Evolutionary conservation across 2,329 filamentous ascomycete species (phyloP), one percentile per base, ranked within the genome.

Genomic region (Penicillium sp.): DNA sequence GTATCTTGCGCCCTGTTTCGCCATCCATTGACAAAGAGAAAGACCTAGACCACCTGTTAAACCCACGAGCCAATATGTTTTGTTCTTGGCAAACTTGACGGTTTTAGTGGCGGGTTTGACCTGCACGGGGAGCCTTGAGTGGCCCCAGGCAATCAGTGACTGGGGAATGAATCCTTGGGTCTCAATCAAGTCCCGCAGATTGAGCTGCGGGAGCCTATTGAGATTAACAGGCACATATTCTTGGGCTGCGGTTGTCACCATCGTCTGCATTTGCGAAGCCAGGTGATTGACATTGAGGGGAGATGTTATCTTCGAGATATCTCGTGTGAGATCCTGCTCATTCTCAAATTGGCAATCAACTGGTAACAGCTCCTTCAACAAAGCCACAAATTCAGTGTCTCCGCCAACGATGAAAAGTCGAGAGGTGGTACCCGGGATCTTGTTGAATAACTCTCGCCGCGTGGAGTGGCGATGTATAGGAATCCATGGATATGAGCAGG

Each of bases 31-130:
- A 53, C 69, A 72, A 7, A 75, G 37, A 3, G 72, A 74, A 4
- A 63, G 60, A 12, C 75, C 75, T 12, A 76, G 58, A 1, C 65
- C 65, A 5, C 69, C 70, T 7, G 70, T 68, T 13, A 75, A 59
- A 24, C 75, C 74, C 17, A 73, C 60, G 15, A 78, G 65, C 65
- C 70, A 68, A 54, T 78, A 78, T 7, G 75, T 76, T 59, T 73
- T 76, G 40, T 72, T 58, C n/a, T 55, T 58, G 1, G 64, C 59
- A 49, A 75, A 75, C 19, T 45, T 59, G n/a, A 68, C 63, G 3
- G 53, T 24, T 44, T 62, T 61, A 6, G 61, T 69, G 24, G 68
- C 68, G 9, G 68, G 62, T 1, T 26, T 57, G n/a, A 69, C 53
- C 17, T 70, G 68, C 2, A 59, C 45, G 8, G 64, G 50, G n/a